Evolutionary conservation across 352 stramenopile genomes (phyloP), one percentile per base, ranked within the genome.

Genomic region (Peronospora tabacina): DNA sequence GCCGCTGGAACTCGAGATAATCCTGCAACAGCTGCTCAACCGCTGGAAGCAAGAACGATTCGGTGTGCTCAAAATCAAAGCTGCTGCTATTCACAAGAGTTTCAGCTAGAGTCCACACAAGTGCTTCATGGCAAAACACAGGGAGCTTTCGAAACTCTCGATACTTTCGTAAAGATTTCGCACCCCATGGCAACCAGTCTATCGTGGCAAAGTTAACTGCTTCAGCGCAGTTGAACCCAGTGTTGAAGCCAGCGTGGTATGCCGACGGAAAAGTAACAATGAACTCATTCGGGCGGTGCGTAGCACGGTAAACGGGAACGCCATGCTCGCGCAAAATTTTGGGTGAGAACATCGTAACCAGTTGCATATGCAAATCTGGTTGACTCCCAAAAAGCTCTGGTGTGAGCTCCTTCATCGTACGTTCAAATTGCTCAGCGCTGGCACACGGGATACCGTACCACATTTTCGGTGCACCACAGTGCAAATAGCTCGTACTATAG

Each of bases 401-500:
- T 34, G 97, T 97, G 13, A 98, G 72, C 40, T 89, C 68, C 44
- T 82, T 78, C 72, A 96, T 90, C 3, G 83, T 89, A 16, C 67
- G 75, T 61, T 98, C 91, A 35, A 98, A 97, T 3, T 85, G 82
- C 40, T 94, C 77, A 11, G 94, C 86, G 33, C 95, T 86, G 3
- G 63, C 79, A 7, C 94, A 88, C 0, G 97, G 96, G 6, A 99
- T 87, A 33, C 95, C 95, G 51, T 98, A 98, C 96, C 96, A 99
- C 39, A 96, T 97, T 71, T 99, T 99, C 0, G 96, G 84, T 8
- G 87, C 91, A 6, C 97, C 97, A 16, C 82, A 94, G 68, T 99
- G 96, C 49, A 98, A 74, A 67, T 99, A 99, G 62, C 98, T 99
- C 62, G 99, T 98, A 46, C 85, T 98, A 55, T 98, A 98, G 48